Conservation (phyloP, 768 basidiomycete species). For the Kwoniella europaea region DNA sequence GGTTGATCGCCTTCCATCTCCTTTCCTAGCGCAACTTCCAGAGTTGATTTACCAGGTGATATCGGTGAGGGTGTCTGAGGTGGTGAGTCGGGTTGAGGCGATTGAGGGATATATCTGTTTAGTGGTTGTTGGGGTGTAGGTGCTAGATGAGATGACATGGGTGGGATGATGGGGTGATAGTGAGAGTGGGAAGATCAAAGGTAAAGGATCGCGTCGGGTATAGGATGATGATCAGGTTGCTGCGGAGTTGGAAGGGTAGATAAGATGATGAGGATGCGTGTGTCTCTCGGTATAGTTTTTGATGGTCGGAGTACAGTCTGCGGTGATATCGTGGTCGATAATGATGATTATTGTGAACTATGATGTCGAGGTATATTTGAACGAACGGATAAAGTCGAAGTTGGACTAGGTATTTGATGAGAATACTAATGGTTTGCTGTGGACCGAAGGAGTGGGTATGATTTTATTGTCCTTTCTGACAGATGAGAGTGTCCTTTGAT, state of each 20-base stretch:
- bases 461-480: no score
- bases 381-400: no score
- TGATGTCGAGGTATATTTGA: no score
- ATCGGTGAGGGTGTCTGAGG: constrained; percentile 28
- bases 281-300: background rate
- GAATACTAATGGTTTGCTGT: no score
- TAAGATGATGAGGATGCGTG: background rate
- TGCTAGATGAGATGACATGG: constrained; percentile 13
- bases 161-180: background rate
- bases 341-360: background rate
- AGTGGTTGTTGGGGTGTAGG: constrained; percentile 18
- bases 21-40: background rate
- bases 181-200: background rate
- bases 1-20: constrained; percentile 1
- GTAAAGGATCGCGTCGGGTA: background rate
- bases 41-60: constrained; percentile 3
- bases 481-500: no score
- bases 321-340: background rate
- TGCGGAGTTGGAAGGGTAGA: background rate
- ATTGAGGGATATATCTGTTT: constrained; percentile 26
- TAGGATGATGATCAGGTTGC: background rate
- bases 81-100: constrained; percentile 25
- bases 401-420: no score
- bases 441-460: no score
- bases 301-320: background rate